These are phyloP conservation scores for Sungouiozyma intestinalis DNA, from an alignment of 805 yeast species.

Conservation along the genomic window DNA sequence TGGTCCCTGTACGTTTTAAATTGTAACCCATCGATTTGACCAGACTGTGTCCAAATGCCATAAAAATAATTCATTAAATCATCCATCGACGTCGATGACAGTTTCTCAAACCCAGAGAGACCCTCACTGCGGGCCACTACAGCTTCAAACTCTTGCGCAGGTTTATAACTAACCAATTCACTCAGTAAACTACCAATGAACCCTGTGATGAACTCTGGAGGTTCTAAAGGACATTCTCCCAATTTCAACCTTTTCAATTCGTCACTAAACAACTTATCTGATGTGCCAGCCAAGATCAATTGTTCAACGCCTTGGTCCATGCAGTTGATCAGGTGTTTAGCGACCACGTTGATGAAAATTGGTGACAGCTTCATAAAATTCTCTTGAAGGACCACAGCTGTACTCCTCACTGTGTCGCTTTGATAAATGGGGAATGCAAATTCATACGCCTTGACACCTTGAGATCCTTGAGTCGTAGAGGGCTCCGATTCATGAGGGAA, in stretches of 20 bases:
- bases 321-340: constrained; percentile 15
- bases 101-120: constrained; percentile 47
- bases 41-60: constrained; percentile 6
- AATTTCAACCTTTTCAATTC: constrained; percentile 13
- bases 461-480: constrained; percentile 2
- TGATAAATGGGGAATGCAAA: constrained; percentile 14
- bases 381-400: constrained; percentile 19
- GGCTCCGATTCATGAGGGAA: constrained; percentile 21
- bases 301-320: constrained; percentile 30
- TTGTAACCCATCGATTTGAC: constrained; percentile 2
- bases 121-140: constrained; percentile 45
- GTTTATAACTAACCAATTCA: constrained; percentile 13
- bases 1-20: constrained; percentile 12
- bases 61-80: constrained; percentile 16
- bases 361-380: constrained; percentile 28
- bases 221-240: constrained; percentile 31
- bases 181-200: constrained; percentile 37
- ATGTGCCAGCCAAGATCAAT: constrained; percentile 16
- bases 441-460: constrained; percentile 6
- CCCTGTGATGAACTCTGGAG: constrained; percentile 57
- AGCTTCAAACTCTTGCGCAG: constrained; percentile 8
- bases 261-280: constrained; percentile 19
- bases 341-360: constrained; percentile 25
- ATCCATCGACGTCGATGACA: constrained; percentile 26
- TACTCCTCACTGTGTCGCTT: constrained; percentile 9